These are phyloP conservation scores for Neopestalotiopsis rosae DNA, from an alignment of 2,329 filamentous ascomycete genomes.

Conservation along the genomic window DNA sequence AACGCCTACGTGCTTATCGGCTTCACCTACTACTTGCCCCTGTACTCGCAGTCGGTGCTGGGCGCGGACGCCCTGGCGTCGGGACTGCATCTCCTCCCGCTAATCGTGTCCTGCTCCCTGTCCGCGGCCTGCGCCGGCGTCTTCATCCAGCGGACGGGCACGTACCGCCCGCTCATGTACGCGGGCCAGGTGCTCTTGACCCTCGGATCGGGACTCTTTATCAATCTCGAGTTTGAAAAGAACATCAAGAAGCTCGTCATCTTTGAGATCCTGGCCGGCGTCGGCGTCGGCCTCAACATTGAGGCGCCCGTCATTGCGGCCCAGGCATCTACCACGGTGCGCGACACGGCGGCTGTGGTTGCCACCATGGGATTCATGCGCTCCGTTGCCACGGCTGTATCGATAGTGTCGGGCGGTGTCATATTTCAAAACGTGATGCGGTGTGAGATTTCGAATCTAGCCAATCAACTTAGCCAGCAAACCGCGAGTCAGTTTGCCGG, in stretches of 20 bases:
- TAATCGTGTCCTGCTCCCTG: slow-evolving; percentile 55
- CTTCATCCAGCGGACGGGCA: slow-evolving; percentile 52
- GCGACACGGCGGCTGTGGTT: slow-evolving; percentile 68
- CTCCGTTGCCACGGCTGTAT: slow-evolving; percentile 61
- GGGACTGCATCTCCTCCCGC: slow-evolving; percentile 66
- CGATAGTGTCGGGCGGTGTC: slow-evolving; percentile 63
- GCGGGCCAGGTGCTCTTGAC: slow-evolving; percentile 59
- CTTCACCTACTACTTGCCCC: slow-evolving; percentile 72
- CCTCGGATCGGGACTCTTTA: slow-evolving; percentile 62
- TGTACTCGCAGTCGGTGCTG: slow-evolving; percentile 75
- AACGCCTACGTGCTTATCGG: slow-evolving; percentile 67
- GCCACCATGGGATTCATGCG: slow-evolving; percentile 66
- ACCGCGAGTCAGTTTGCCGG: slow-evolving; percentile 24
- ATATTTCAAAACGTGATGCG: slow-evolving; percentile 44
- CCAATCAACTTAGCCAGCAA: slow-evolving; percentile 22
- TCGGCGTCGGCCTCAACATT: slow-evolving; percentile 67
- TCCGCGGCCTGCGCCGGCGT: slow-evolving; percentile 43
- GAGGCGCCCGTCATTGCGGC: slow-evolving; percentile 68
- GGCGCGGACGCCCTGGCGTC: slow-evolving; percentile 66
- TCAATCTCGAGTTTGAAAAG: slow-evolving; percentile 57
- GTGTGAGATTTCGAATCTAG: slow-evolving; percentile 19
- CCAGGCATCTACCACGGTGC: slow-evolving; percentile 63
- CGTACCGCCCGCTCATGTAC: slow-evolving; percentile 62
- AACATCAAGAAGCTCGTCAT: slow-evolving; percentile 54
- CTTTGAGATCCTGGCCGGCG: slow-evolving; percentile 64